phyloP scores from a whole-genome alignment of 1,284 basidiomycete species.

The Vanrija humicola region DNA sequence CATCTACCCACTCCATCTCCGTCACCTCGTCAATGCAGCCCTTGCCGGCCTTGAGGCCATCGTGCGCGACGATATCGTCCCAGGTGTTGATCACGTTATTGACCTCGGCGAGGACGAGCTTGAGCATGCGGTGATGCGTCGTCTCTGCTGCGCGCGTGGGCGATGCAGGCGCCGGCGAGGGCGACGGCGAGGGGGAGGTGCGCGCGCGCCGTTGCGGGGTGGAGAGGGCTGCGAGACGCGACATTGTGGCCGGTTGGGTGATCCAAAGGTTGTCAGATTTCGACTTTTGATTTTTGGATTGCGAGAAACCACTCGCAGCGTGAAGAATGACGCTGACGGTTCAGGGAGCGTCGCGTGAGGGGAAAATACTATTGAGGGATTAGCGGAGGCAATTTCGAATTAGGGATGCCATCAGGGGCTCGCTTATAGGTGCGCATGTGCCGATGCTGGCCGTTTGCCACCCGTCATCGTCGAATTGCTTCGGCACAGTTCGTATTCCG shows the following conservation, averaged over 20 bases:
- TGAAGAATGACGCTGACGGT: too few relatives aligned
- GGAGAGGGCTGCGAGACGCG: conserved; percentile 19
- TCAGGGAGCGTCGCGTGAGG: too few relatives aligned
- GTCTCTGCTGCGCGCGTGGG: conserved; percentile 26
- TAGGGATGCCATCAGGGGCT: too few relatives aligned
- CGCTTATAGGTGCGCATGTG: too few relatives aligned
- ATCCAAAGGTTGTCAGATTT: not conserved
- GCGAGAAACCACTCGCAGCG: too few relatives aligned
- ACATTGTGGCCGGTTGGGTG: conserved; percentile 3
- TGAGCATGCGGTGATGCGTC: conserved; percentile 42
- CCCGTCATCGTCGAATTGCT: too few relatives aligned
- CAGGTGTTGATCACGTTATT: conserved; percentile 32
- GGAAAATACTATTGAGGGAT: too few relatives aligned
- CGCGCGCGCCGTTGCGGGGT: conserved; percentile 53
- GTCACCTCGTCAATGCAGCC: conserved; percentile 35
- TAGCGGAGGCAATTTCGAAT: too few relatives aligned
- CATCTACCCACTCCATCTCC: conserved; percentile 35
- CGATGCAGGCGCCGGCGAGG: conserved; percentile 35
- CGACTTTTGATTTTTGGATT: too few relatives aligned
- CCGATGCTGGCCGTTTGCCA: too few relatives aligned
- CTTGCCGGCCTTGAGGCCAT: conserved; percentile 41
- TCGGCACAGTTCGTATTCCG: too few relatives aligned
- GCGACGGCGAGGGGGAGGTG: conserved; percentile 42
- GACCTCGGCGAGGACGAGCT: conserved; percentile 35
- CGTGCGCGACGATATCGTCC: conserved; percentile 40